Conservation (phyloP, 2,329 filamentous ascomycete genomes). For the Monosporascus sp. region DNA sequence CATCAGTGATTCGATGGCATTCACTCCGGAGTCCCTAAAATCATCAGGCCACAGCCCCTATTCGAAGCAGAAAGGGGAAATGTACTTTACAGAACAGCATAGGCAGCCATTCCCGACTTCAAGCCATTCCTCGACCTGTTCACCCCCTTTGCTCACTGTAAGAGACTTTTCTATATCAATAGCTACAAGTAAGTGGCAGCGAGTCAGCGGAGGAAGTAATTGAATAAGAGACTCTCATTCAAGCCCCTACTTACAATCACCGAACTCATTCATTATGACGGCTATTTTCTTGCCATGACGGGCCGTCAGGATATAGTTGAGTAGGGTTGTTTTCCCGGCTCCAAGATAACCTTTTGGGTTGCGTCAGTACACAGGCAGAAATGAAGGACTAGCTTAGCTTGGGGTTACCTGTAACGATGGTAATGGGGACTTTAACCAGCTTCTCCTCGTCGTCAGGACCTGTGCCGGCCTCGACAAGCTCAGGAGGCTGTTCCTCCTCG, state of each 20-base stretch:
- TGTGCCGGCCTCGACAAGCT: slow-evolving; percentile 21
- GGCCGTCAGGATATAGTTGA: slow-evolving; percentile 94
- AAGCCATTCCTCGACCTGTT: slow-evolving; percentile 88
- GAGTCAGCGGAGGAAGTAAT: slow-evolving; percentile 5
- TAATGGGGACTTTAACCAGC: slow-evolving; percentile 69
- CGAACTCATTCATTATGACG: slow-evolving; percentile 93
- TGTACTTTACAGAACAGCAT: slow-evolving; percentile 90
- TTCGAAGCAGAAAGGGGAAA: not conserved
- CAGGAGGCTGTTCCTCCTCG: slow-evolving; percentile 28
- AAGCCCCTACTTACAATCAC: slow-evolving; percentile 57
- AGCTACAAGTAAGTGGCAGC: slow-evolving; percentile 41
- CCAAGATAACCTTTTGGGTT: slow-evolving; percentile 74
- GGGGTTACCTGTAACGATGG: slow-evolving; percentile 68
- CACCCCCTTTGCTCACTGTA: slow-evolving; percentile 78
- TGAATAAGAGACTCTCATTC: not conserved
- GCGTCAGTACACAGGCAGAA: slow-evolving; percentile 2
- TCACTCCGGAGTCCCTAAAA: slow-evolving; percentile 77
- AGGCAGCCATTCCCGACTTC: slow-evolving; percentile 96
- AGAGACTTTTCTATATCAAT: slow-evolving; percentile 94
- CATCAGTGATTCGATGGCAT: slow-evolving; percentile 94
- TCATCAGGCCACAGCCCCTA: slow-evolving; percentile 16
- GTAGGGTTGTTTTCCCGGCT: slow-evolving; percentile 87
- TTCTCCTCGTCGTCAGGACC: slow-evolving; percentile 42
- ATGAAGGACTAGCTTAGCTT: not conserved
- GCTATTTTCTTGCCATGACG: slow-evolving; percentile 97